A percentile compares a stretch with the other conserved stretches of the same genome.
Conservation (phyloP, 176 grass and related monocot genomes). For the Aegilops speltoides region DNA sequence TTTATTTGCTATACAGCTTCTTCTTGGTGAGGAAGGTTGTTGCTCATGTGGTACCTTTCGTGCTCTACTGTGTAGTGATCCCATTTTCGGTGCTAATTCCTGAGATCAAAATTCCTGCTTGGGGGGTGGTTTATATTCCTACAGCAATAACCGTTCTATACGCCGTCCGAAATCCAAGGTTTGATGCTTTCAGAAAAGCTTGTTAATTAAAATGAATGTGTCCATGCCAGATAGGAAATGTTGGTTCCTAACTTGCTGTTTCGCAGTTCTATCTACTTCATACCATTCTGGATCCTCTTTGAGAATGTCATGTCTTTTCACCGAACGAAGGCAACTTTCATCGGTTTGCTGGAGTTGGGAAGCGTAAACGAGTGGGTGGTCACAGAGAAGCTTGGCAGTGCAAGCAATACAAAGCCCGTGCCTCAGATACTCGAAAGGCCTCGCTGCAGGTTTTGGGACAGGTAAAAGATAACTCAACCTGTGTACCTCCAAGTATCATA, state of each 20-base stretch:
- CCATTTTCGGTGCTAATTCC: constrained; percentile 81
- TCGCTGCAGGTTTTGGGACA: constrained; percentile 58
- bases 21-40: constrained; percentile 96
- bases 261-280: constrained; percentile 72
- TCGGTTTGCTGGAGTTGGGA: constrained; percentile 80
- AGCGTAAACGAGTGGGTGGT: constrained; percentile 94
- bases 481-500: background rate
- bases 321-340: constrained; percentile 75
- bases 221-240: background rate
- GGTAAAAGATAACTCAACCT: constrained; percentile 38
- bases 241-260: constrained; percentile 25
- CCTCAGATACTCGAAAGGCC: constrained; percentile 61
- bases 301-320: constrained; percentile 99
- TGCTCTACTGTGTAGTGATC: constrained; percentile 82
- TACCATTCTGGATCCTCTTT: constrained; percentile 96
- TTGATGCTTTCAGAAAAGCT: constrained; percentile 13
- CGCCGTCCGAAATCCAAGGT: constrained; percentile 85
- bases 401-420: constrained; percentile 30
- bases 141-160: constrained; percentile 85
- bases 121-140: constrained; percentile 84
- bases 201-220: background rate
- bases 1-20: constrained; percentile 95
- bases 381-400: constrained; percentile 80
- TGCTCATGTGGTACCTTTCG: constrained; percentile 80
- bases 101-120: constrained; percentile 73